These are phyloP conservation scores for Aspergillus niger DNA, from an alignment of 2,329 filamentous ascomycete genomes.

Conservation along the genomic window DNA sequence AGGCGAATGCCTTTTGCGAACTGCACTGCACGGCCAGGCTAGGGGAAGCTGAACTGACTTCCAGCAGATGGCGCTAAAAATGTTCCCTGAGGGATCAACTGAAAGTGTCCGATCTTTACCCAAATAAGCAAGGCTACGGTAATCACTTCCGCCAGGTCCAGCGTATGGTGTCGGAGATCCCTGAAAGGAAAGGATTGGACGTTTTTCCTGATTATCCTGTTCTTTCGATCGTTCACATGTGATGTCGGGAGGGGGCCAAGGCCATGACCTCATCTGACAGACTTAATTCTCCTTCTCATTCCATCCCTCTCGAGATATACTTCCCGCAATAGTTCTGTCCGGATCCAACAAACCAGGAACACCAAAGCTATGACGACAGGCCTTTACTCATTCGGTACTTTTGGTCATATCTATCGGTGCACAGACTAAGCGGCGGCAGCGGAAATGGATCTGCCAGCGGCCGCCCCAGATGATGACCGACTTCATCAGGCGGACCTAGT, in stretches of 20 bases:
- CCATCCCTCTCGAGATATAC: not conserved
- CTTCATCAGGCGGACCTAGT: constrained; percentile 15
- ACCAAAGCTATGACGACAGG: constrained; percentile 8
- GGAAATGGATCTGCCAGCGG: constrained; percentile 24
- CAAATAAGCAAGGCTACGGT: constrained; percentile 10
- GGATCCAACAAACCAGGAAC: not conserved
- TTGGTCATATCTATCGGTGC: constrained; percentile 12
- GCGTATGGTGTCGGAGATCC: constrained; percentile 4
- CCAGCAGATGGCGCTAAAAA: constrained; percentile 4
- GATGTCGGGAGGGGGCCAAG: not conserved
- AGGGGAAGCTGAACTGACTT: not conserved
- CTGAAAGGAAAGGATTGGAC: not conserved
- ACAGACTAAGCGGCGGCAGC: constrained; percentile 21
- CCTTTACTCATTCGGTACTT: not conserved
- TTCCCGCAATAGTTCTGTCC: not conserved
- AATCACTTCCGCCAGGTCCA: constrained; percentile 2
- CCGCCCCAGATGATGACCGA: constrained; percentile 14
- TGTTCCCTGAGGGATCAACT: constrained; percentile 13
- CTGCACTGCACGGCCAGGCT: not conserved
- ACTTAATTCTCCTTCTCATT: not conserved
- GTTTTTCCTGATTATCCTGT: not conserved
- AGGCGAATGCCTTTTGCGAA: not conserved
- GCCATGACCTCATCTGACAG: constrained; percentile 3
- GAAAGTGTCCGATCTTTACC: constrained; percentile 17
- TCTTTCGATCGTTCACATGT: constrained; percentile 6